Base-by-base conservation (phyloP, 306 rosid genomes). In the Prosopis cineraria region DNA sequence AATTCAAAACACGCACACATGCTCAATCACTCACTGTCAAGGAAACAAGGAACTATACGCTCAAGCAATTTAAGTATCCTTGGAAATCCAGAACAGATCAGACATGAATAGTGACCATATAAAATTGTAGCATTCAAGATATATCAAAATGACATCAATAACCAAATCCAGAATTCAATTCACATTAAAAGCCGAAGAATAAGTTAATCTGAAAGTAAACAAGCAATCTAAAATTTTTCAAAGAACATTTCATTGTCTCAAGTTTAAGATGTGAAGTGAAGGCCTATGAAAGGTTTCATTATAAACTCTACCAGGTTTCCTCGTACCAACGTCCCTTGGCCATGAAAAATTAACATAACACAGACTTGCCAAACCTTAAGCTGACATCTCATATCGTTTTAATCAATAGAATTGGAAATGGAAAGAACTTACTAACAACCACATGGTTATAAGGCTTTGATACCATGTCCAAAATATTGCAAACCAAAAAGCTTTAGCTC, bases 141-240 rank as follows among this genome's bases (percentile, higher is more conserved):
- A 58, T 33, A 59, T 67, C 45, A 47, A 48, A 45, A 66, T 65
- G 12, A 24, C 9, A 53, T 55, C 53, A 40, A 52, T 40, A 72
- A 55, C 62, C 45, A 69, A 62, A 69, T 22, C 30, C 73, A 59
- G 10, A 65, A 33, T 59, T 3, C 37, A 29, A 3, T 27, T 56
- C 25, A 68, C 67, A 64, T 17, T 58, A 53, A 48, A 76, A 65
- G 55, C 68, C 34, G 63, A 66, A 56, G 68, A 13, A 63, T 31
- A 33, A 31, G n/a, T 59, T 11, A 58, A 16, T 58, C 37, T 58
- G n/a, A 25, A 59, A 60, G 3, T 60, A 29, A 60, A 5, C 5
- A 60, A 31, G 40, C 40, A 30, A 30, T 29, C 24, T 10, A 60
- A 6, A 58, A 29, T 60, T 19, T 30, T 22, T 60, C 22, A 29